These are phyloP conservation scores for Cytospora piceae DNA, from an alignment of 2,329 filamentous ascomycete species.

Conservation along the genomic window DNA sequence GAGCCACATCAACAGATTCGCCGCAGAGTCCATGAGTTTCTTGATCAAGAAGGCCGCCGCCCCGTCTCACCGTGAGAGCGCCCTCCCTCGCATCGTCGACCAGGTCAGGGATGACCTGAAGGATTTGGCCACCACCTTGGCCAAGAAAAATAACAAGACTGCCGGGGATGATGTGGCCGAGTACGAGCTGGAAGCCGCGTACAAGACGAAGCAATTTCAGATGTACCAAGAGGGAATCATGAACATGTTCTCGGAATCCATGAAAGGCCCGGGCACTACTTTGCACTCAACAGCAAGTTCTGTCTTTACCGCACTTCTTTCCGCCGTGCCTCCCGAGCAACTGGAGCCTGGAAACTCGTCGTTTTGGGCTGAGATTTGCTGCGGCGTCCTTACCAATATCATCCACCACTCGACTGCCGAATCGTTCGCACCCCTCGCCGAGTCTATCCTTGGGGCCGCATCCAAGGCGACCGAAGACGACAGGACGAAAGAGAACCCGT, in stretches of 20 bases:
- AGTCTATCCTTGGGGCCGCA: conserved; percentile 60
- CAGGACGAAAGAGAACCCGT: conserved; percentile 40
- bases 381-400: conserved; percentile 77
- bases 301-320: conserved; percentile 57
- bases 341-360: conserved; percentile 50
- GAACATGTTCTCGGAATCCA: conserved; percentile 86
- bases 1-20: conserved; percentile 85
- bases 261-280: conserved; percentile 63
- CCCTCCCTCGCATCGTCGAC: conserved; percentile 71
- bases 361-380: conserved; percentile 67
- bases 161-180: conserved; percentile 14
- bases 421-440: conserved; percentile 71
- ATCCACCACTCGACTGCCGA: conserved; percentile 80
- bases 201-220: conserved; percentile 60
- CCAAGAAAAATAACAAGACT: conserved; percentile 10
- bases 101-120: conserved; percentile 73
- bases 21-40: conserved; percentile 93
- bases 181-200: conserved; percentile 35
- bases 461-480: conserved; percentile 44
- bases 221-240: conserved; percentile 88
- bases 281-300: conserved; percentile 63
- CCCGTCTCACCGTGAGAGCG: conserved; percentile 73
- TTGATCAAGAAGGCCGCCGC: conserved; percentile 86
- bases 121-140: conserved; percentile 36
- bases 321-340: conserved; percentile 54